Base-by-base conservation (phyloP, 2,329 filamentous ascomycete genomes). In the Dactylellina haptotyla region DNA sequence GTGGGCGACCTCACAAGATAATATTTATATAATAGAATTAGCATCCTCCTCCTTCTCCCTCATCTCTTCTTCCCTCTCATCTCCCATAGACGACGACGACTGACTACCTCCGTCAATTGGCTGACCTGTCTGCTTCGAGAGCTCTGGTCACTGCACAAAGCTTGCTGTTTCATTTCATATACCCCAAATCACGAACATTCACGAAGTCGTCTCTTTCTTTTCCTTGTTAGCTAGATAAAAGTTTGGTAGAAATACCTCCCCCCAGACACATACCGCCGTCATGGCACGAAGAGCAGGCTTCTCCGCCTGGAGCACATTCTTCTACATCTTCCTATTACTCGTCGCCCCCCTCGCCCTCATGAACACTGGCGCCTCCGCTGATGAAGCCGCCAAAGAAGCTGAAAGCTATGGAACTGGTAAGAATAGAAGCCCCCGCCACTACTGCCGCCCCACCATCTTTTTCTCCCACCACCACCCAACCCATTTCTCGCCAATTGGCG, bases 301-400 rank as follows among this genome's bases (percentile, higher is more conserved):
- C 69, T 73, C 69, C 85, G 87, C 83, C 85, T 90, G 87, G 86
- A 93, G 92, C 87, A 84, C 95, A 81, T 85, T 97, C 83, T 89
- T 93, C 84, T 97, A 97, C 85, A 90, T 97, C 79, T 88, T 92
- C 81, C 88, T 97, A 76, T 88, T 98, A 77, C 91, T 99, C 79
- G 88, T 89, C 79, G 87, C 90, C 76, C 93, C 93, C 78, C 86
- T 97, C 80, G 90, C 93, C 77, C 90, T 98, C 80, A 87, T 96
- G 78, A 88, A 90, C 83, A 86, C 86, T 76, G 89, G 86, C 78
- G 87, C 89, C 77, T 94, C 89, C 75, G 84, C 87, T 79, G 88
- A 90, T 67, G 87, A 92, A 76, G 56, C 61, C 10, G 66, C 61
- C 28, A 66, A 61, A 89, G 93, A 79, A 85, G 87, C 75, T 82